phyloP scores from a whole-genome alignment of 108 stramenopile genomes.

The Discostella stelligeroides region DNA sequence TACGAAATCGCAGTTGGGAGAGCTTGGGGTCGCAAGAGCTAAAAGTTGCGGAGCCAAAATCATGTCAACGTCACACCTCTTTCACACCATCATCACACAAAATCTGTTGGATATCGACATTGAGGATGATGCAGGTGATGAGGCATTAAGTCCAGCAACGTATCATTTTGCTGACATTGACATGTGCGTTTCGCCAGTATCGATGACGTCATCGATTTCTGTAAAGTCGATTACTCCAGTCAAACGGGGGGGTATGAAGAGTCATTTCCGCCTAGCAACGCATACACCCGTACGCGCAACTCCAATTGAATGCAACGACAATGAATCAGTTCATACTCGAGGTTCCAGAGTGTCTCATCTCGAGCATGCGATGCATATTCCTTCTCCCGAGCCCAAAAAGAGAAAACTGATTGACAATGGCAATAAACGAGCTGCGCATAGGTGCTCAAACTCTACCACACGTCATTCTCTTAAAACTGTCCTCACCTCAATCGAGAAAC shows the following conservation, averaged over 20 bases:
- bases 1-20: constrained; percentile 34
- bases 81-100: constrained; percentile 54
- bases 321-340: constrained; percentile 11
- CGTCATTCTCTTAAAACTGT: constrained; percentile 14
- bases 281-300: neutral
- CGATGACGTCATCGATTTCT: constrained; percentile 39
- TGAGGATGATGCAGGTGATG: constrained; percentile 3
- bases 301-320: constrained; percentile 4
- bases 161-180: constrained; percentile 48
- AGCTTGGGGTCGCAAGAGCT: constrained; percentile 29
- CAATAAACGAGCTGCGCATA: neutral
- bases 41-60: constrained; percentile 31
- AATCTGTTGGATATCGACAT: constrained; percentile 14
- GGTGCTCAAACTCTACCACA: neutral
- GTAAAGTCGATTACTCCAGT: constrained; percentile 15
- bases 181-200: constrained; percentile 11
- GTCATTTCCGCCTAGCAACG: neutral
- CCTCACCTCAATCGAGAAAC: constrained; percentile 4
- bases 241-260: neutral
- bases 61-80: constrained; percentile 48
- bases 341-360: constrained; percentile 36
- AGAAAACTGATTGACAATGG: neutral
- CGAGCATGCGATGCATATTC: constrained; percentile 16
- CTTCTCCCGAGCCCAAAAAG: constrained; percentile 13
- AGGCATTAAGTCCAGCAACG: constrained; percentile 8